Evolutionary conservation across 495 filamentous ascomycete genomes (phyloP), one percentile per base, ranked within the genome.

Genomic region (Trichoderma gamsii): DNA sequence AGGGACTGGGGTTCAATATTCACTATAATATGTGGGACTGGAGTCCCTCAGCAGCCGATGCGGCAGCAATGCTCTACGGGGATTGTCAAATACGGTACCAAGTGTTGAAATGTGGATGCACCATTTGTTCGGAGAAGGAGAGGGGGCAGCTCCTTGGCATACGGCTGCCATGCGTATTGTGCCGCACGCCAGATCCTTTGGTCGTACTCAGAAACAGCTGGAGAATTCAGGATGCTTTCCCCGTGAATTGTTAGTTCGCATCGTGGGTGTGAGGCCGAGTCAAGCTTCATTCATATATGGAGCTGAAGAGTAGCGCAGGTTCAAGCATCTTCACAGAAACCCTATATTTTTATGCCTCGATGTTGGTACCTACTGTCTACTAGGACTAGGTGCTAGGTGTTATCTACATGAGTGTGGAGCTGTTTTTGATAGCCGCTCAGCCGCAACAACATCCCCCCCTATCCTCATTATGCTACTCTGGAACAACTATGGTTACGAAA

Each of bases 261-360:
- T 52, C n/a, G 49, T 23, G 18, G 49, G 6, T 16, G 2, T 52
- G 1, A n/a, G n/a, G 44, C 18, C 44, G 18, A 49, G 44, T n/a
- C 13, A 52, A 52, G 49, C 8, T 52, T n/a, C 49, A 52, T n/a
- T n/a, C n/a, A n/a, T n/a, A n/a, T 52, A 52, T 52, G n/a, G 49
- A 38, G 35, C 35, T 38, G 35, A 38, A 38, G 5, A 38, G 5
- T 38, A 38, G 35, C 35, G 35, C 35, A 38, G 2, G 5, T 1
- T 52, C 49, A n/a, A 52, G 18, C 49, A 18, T 52, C 49, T 2
- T 23, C 18, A 23, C 18, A 52, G 18, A 9, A n/a, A 9, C 49
- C 49, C 21, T n/a, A 16, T 9, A 3, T 38, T 46, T 16, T 21
- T 52, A n/a, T 52, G 18, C 49, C 6, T 9, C n/a, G 49, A 9